A percentile compares a stretch with the other conserved stretches of the same genome.
These are phyloP conservation scores for Mycena sp. DNA, from an alignment of 1,284 basidiomycete genomes.

Conservation along the genomic window DNA sequence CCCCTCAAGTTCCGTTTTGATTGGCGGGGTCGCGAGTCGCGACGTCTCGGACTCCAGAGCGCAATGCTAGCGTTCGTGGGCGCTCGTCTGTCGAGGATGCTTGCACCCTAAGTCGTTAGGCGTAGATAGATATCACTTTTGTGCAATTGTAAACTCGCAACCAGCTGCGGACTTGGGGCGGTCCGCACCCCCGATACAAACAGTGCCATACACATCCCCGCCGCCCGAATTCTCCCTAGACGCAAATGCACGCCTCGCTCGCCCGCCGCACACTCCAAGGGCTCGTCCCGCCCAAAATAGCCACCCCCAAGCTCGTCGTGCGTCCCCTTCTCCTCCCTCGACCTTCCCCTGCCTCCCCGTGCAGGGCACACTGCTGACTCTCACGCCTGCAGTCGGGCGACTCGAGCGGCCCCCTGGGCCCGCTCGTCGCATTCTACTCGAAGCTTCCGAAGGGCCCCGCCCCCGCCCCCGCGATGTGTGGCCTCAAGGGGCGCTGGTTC, in stretches of 20 bases:
- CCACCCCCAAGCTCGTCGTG: conserved; percentile 89
- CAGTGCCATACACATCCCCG: conserved; percentile 17
- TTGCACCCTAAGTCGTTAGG: too few relatives aligned
- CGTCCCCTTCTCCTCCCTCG: background rate
- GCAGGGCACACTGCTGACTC: conserved; percentile 12
- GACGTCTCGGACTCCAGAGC: too few relatives aligned
- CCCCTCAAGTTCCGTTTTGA: too few relatives aligned
- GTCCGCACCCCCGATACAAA: background rate
- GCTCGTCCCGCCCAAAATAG: conserved; percentile 94
- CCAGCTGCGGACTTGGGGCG: background rate
- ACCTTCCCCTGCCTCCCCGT: background rate
- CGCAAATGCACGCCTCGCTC: conserved; percentile 82
- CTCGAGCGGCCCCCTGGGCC: conserved; percentile 79
- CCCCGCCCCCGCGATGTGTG: conserved; percentile 61
- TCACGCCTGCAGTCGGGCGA: conserved; percentile 68
- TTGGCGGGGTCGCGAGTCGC: too few relatives aligned
- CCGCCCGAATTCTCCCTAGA: too few relatives aligned
- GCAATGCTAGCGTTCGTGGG: too few relatives aligned
- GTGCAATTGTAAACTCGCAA: background rate
- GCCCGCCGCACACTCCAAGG: conserved; percentile 83
- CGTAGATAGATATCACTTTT: too few relatives aligned
- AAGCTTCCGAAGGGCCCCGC: conserved; percentile 87
- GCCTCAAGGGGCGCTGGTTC: conserved; percentile 84
- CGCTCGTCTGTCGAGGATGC: too few relatives aligned
- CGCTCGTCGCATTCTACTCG: conserved; percentile 94